phyloP scores from a whole-genome alignment of 345 rosid genomes.

The Hypericum perforatum region DNA sequence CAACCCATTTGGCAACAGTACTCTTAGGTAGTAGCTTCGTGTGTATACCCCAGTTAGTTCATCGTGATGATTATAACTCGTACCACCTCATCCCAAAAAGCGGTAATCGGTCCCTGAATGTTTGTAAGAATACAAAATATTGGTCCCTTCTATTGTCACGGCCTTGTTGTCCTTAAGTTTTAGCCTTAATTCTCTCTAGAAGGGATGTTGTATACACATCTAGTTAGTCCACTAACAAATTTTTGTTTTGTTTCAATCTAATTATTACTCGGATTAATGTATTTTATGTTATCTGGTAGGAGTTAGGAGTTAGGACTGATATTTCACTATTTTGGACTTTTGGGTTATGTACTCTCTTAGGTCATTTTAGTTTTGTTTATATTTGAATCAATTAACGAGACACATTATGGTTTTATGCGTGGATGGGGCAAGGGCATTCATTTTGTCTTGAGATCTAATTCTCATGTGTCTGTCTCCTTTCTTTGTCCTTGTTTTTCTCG shows the following conservation, averaged over 20 bases:
- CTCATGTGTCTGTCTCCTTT: neutral
- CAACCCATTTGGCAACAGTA: neutral
- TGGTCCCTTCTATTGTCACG: conserved; percentile 17
- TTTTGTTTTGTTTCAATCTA: too few species aligned
- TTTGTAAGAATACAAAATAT: too few species aligned
- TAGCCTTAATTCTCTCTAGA: conserved; percentile 18
- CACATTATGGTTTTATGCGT: too few species aligned
- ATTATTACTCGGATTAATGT: too few species aligned
- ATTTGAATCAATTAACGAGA: too few species aligned
- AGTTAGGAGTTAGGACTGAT: too few species aligned
- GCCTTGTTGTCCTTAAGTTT: conserved; percentile 24
- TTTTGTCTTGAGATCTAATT: conserved; percentile 8
- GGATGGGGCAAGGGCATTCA: too few species aligned
- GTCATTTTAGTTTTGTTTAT: too few species aligned
- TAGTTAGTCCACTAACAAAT: too few species aligned
- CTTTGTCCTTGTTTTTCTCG: conserved; percentile 16
- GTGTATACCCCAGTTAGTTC: conserved; percentile 9
- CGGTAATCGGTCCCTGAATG: conserved; percentile 3
- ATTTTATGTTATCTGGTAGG: too few species aligned
- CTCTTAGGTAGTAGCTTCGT: conserved; percentile 6
- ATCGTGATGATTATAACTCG: conserved; percentile 6
- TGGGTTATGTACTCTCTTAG: too few species aligned
- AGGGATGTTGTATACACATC: conserved; percentile 2
- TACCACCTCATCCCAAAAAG: conserved; percentile 6
- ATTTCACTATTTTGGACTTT: too few species aligned